Percentiles rank a stretch among this genome's conserved stretches.
These are phyloP conservation scores for Arabis hirsuta DNA, from an alignment of 345 rosid species.

Conservation along the genomic window DNA sequence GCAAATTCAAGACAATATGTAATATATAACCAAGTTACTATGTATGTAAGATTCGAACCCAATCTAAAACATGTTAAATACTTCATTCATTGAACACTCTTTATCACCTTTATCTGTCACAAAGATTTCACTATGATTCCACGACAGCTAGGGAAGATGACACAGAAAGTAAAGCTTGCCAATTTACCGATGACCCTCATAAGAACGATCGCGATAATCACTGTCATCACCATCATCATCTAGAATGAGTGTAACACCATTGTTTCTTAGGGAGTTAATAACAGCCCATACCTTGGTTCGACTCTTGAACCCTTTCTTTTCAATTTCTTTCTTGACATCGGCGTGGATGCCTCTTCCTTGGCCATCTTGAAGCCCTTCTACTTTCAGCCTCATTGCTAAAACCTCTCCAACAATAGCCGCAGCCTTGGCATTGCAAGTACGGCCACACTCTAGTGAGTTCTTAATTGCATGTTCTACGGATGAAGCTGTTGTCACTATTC, in stretches of 20 bases:
- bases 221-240: conserved; percentile 50
- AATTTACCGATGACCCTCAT: conserved; percentile 24
- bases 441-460: conserved; percentile 73
- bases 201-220: conserved; percentile 36
- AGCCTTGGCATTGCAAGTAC: conserved; percentile 82
- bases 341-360: conserved; percentile 77
- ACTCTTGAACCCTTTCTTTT: conserved; percentile 80
- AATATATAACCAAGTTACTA: background rate
- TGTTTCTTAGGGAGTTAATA: conserved; percentile 71
- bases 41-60: too few species aligned
- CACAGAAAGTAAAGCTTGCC: background rate
- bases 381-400: conserved; percentile 79
- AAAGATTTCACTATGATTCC: conserved; percentile 21
- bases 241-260: conserved; percentile 70
- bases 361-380: conserved; percentile 81
- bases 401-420: conserved; percentile 80
- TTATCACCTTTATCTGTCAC: conserved; percentile 16
- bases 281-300: conserved; percentile 59
- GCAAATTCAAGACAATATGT: background rate
- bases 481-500: conserved; percentile 71
- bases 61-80: background rate
- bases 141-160: conserved; percentile 8
- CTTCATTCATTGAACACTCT: conserved; percentile 17
- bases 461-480: conserved; percentile 81
- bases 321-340: conserved; percentile 71